Base-by-base conservation (phyloP, 208 protist genomes). In the Polymyxa betae region DNA sequence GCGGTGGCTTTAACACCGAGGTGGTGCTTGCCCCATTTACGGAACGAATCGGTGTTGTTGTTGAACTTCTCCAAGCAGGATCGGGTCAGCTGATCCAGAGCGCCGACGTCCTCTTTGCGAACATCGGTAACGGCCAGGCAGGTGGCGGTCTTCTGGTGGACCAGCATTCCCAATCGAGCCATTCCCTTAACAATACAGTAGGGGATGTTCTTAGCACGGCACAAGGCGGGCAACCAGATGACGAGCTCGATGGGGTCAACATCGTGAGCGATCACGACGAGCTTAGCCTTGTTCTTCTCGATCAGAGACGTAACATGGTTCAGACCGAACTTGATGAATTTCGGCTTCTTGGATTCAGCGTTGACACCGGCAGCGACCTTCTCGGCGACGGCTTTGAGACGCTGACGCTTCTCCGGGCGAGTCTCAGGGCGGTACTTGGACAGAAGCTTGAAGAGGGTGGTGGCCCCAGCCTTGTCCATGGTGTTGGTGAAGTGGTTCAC, bases 161-260 rank as follows among this genome's bases (percentile, higher is more conserved):
- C 96, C 5, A 99, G 92, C 77, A 97, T 88, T 92, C 99, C 99
- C 44, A 99, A 97, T 89, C 97, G 95, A 32, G 98, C 94, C 97
- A 99, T 99, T 92, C 96, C 95, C 96, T 99, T 99, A 92, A 99
- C 98, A 92, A 99, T 99, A 93, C 96, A 97, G 96, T 99, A 99
- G 66, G 99, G 98, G 88, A 99, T 96, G 89, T 98, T 97, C 94
- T 98, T 97, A 93, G 99, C 98, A 90, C 96, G 95, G 96, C 98
- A 99, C 35, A 99, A 97, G 89, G 98, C 96, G 78, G 99, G 99
- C 68, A 99, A 95, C 97, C 97, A 99, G 40, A 99, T 88, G 89
- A 99, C 98, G 32, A 99, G 93, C 94, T 99, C 98, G 91, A 99
- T 96, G 89, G 98, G 98, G 93, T 99, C 98, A 91, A 99, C 98